Percentiles rank a stretch among this genome's conserved stretches.
Evolutionary conservation across 495 filamentous ascomycete genomes (phyloP).

Genomic region (Penicillium paradoxum): DNA sequence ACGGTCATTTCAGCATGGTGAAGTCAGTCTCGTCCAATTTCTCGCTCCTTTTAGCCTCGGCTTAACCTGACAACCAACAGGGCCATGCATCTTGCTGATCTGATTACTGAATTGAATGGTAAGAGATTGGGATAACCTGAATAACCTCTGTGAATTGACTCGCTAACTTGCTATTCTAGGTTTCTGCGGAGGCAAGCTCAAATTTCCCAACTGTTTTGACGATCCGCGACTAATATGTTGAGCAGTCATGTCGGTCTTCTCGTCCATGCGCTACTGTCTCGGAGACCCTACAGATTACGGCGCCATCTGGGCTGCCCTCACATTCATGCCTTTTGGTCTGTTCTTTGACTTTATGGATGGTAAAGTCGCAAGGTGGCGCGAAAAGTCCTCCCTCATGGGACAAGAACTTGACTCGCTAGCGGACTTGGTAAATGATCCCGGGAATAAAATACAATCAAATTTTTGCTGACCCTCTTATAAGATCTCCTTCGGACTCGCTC

Average conservation of each 20-base stretch:
- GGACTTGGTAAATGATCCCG: constrained; percentile 63
- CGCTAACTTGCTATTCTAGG: constrained; percentile 32
- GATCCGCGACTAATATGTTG: constrained; percentile 21
- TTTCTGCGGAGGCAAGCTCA: constrained; percentile 49
- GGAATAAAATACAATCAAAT: neutral
- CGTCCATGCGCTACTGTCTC: constrained; percentile 90
- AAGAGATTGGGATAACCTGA: constrained; percentile 10
- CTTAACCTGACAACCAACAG: constrained; percentile 35
- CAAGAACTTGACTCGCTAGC: constrained; percentile 97
- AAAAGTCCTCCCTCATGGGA: constrained; percentile 94
- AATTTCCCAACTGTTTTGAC: constrained; percentile 1
- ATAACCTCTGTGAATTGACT: neutral
- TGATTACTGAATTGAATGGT: constrained; percentile 96
- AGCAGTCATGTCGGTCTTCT: constrained; percentile 85
- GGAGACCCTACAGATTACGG: constrained; percentile 59
- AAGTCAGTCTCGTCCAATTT: constrained; percentile 41
- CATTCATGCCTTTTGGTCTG: constrained; percentile 85
- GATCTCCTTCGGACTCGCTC: constrained; percentile 94
- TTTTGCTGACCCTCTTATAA: constrained; percentile 27
- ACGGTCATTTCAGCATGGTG: constrained; percentile 75
- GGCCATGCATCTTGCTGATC: constrained; percentile 88
- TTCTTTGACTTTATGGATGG: constrained; percentile 99
- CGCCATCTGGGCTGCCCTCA: constrained; percentile 75
- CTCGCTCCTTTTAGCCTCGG: neutral
- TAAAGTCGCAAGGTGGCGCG: constrained; percentile 89